Evolutionary conservation across 257 asterid genomes (phyloP), one percentile per base, ranked within the genome.

Genomic region (Salvia rosmarinus): DNA sequence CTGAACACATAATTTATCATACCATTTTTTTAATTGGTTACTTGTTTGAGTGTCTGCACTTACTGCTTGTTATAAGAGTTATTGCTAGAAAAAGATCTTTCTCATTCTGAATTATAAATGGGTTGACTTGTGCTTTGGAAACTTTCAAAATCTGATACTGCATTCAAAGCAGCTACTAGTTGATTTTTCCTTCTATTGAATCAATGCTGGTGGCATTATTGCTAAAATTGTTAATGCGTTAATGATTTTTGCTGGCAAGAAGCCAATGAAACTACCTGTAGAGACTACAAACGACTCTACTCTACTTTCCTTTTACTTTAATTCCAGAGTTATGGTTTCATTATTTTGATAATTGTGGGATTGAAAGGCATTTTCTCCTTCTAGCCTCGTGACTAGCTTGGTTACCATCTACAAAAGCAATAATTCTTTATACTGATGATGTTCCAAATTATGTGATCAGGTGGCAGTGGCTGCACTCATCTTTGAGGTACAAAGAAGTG

Each of bases 401-500:
- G 20, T 47, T 56, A 25, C 60, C 32, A 52, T 64, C 52, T 60
- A 9, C 19, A 21, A 39, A 58, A 9, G 25, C 19, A 60, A 76
- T 19, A 64, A 17, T 10, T 44, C 39, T 23, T 1, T 9, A 16
- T 17, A 62, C 55, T 49, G 11, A 54, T 37, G 35, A 70, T 49
- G 17, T 68, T 72, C 43, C 39, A 28, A 65, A 34, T 46, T 59
- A 34, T 39, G 42, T 76, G 73, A 80, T 76, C 72, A 91, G 97
- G 99, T 94, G 67, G 99, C 85, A 73, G 98, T 84, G 50, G 96
- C 83, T 80, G 96, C 89, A 23, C 77, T 91, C 73, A 73, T 71
- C 56, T 89, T 94, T 84, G 99, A 94, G 90, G 88, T 84, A 83
- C 99, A 94, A 79, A 87, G 99, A 85, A 89, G 73, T 80, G 52